Evolutionary conservation across 441 rosid genomes (phyloP), one percentile per base, ranked within the genome.

Genomic region (Biscutella auriculata): DNA sequence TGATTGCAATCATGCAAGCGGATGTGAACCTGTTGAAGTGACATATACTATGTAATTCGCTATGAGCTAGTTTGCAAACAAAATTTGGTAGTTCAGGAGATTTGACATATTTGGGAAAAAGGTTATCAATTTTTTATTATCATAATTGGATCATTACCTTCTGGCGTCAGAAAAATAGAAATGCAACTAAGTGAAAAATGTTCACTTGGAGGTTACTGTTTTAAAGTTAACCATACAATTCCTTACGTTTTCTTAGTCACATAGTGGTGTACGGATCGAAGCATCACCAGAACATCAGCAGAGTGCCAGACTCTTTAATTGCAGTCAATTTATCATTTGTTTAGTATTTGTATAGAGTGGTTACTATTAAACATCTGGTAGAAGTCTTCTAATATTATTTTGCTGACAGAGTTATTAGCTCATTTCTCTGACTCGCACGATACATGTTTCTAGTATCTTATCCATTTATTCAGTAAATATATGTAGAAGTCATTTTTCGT

Each of bases 1-100:
- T 62, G 52, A 49, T 27, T 43, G 37, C 48, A 8, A 27, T 41
- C 27, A 14, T 42, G 19, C 59, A 51, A 47, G 42, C 37, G 9
- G 36, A 34, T 45, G 19, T 27, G 47, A 27, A 63, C 33, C 55
- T 55, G 34, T 46, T 37, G 68, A 55, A 50, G 48, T 58, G 47
- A 19, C 34, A 5, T 57, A 8, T 41, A 34, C 32, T 8, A 57
- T 45, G 21, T 25, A 32, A 9, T 10, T 9, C 2, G 5, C 44
- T 37, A 47, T 40, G 37, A 45, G 9, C 17, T 39, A 37, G 30
- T 37, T 53, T 25, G 26, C 36, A 46, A 39, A 23, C 39, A 53
- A 23, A 60, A 15, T 39, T 53, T 30, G 43, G 29, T 49, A 17
- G 11, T 32, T 29, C 13, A 53, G 46, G 40, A 44, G 57, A 46